Evolutionary conservation across 2,329 filamentous ascomycete genomes (phyloP).

Genomic region (Sporothrix globosa): DNA sequence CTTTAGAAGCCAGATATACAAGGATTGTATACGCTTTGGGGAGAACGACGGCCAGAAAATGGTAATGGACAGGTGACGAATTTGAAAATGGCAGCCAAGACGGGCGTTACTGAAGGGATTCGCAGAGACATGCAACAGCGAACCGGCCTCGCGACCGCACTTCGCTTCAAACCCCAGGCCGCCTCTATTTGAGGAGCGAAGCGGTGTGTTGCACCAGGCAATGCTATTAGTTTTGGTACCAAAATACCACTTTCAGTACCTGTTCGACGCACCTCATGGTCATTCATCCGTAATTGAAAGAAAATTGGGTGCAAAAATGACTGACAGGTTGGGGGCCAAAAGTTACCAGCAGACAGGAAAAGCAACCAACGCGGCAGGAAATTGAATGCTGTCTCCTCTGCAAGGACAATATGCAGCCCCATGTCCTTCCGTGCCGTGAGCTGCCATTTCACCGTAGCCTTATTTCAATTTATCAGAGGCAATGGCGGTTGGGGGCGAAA

Average conservation of each 20-base stretch:
- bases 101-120: background rate
- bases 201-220: no score
- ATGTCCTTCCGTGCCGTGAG: background rate
- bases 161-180: no score
- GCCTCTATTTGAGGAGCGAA: background rate
- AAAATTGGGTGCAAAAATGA: background rate
- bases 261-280: background rate
- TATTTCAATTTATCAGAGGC: constrained; percentile 5
- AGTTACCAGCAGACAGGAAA: constrained; percentile 10
- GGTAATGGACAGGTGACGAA: constrained; percentile 4
- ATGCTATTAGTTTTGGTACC: no score
- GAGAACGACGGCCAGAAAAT: background rate
- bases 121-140: background rate
- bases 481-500: constrained; percentile 11
- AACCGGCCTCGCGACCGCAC: background rate
- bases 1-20: constrained; percentile 10
- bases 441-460: background rate
- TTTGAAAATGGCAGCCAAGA: background rate
- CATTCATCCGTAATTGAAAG: background rate
- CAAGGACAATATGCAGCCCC: background rate
- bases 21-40: background rate
- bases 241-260: background rate
- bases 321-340: constrained; percentile 13
- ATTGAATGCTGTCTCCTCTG: background rate
- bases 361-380: constrained; percentile 6